Conservation (phyloP, 2,329 filamentous ascomycete genomes). For the Clarireedia sp. region DNA sequence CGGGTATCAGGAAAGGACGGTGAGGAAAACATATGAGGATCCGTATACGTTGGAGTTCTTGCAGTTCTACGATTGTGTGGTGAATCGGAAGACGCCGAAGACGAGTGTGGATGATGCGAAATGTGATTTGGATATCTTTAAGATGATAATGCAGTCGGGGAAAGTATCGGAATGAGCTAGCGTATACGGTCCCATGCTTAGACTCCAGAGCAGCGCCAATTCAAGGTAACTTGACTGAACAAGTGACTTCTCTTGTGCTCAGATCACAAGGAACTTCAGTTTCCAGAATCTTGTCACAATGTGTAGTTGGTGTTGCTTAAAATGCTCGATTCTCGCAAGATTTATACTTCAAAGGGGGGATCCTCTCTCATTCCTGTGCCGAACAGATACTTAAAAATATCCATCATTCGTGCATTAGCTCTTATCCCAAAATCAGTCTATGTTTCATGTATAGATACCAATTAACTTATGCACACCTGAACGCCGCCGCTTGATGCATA, state of each 20-base stretch:
- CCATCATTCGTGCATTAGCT: not conserved
- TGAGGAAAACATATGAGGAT: slow-evolving; percentile 37
- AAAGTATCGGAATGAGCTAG: not conserved
- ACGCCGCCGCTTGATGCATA: slow-evolving; percentile 10
- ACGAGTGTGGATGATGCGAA: slow-evolving; percentile 27
- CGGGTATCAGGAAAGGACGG: slow-evolving; percentile 11
- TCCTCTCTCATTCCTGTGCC: too few species aligned
- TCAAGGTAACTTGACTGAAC: too few species aligned
- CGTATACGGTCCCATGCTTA: too few species aligned
- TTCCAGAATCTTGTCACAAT: too few species aligned
- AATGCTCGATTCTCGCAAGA: too few species aligned
- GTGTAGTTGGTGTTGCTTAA: too few species aligned
- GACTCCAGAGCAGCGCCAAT: too few species aligned
- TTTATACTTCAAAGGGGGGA: too few species aligned
- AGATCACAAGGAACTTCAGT: too few species aligned
- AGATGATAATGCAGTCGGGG: slow-evolving; percentile 15
- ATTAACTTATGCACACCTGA: not conserved
- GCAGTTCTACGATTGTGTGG: slow-evolving; percentile 27
- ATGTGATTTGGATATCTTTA: slow-evolving; percentile 17
- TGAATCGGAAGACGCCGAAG: slow-evolving; percentile 26
- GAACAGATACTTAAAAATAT: too few species aligned
- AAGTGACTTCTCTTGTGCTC: too few species aligned
- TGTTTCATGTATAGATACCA: not conserved
- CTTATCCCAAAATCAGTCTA: not conserved
- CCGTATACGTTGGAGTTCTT: slow-evolving; percentile 33